These are phyloP conservation scores for Infundibulicybe gibba DNA, from an alignment of 768 basidiomycete species.

Conservation along the genomic window DNA sequence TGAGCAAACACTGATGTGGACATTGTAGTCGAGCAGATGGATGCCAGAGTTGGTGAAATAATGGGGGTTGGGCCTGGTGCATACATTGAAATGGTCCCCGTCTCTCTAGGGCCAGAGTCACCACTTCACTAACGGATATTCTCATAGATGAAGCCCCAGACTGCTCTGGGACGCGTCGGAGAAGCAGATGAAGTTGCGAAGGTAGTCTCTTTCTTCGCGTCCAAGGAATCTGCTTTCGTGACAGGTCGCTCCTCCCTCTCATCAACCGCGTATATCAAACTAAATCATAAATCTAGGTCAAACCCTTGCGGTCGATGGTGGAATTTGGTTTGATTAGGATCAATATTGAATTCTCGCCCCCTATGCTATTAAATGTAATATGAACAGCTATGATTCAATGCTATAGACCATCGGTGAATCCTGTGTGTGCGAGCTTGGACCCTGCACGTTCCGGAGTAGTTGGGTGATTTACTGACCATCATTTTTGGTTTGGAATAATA, in stretches of 20 bases:
- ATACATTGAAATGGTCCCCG: not conserved
- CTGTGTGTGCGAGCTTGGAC: no score
- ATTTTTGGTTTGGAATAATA: no score
- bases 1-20: not conserved
- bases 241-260: slow-evolving; percentile 15
- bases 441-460: no score
- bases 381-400: no score
- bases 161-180: slow-evolving; percentile 3
- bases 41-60: not conserved
- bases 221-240: slow-evolving; percentile 23
- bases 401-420: no score
- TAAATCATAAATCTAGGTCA: slow-evolving; percentile 2
- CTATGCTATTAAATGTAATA: no score
- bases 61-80: not conserved
- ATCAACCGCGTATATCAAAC: not conserved
- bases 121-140: no score
- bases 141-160: not conserved
- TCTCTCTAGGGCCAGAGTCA: not conserved
- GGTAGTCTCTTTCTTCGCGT: slow-evolving; percentile 27
- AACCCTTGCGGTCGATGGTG: slow-evolving; percentile 8
- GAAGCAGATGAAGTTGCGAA: slow-evolving; percentile 13
- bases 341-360: no score
- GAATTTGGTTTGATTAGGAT: slow-evolving; percentile 11
- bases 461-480: no score
- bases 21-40: not conserved